Evolutionary conservation across 805 yeast species (phyloP).

Genomic region (Candida tibetensis): DNA sequence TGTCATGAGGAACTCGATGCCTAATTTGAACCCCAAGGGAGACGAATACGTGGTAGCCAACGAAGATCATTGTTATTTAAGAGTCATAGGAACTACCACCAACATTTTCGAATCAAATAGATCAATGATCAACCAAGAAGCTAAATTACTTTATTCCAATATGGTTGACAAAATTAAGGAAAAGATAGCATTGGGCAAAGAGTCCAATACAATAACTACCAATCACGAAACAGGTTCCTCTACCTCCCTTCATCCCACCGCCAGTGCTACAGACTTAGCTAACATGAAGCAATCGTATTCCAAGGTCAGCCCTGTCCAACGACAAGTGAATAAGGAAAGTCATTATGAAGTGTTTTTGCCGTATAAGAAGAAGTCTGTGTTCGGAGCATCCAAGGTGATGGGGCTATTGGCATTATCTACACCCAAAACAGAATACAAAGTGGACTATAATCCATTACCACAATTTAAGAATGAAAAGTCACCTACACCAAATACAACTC

Average conservation of each 20-base stretch:
- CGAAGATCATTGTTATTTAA: constrained; percentile 25
- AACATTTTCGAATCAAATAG: constrained; percentile 27
- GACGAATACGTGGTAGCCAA: constrained; percentile 32
- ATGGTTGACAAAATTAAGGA: constrained; percentile 28
- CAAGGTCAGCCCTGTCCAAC: constrained; percentile 11
- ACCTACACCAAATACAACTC: constrained; percentile 13
- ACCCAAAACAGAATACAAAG: constrained; percentile 28
- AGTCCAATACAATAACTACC: constrained; percentile 8
- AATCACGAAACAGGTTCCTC: neutral
- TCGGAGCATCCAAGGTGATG: constrained; percentile 29
- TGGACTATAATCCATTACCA: constrained; percentile 22
- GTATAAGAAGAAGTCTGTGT: constrained; percentile 24
- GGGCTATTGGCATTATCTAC: constrained; percentile 35
- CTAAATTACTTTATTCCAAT: constrained; percentile 29
- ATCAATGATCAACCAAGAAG: constrained; percentile 30
- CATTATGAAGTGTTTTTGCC: constrained; percentile 32
- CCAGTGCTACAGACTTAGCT: constrained; percentile 23
- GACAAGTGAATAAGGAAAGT: constrained; percentile 6
- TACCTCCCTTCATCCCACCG: constrained; percentile 13
- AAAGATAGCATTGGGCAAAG: constrained; percentile 24
- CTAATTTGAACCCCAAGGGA: constrained; percentile 13
- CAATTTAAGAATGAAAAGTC: constrained; percentile 11
- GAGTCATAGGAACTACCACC: constrained; percentile 24
- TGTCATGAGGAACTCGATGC: constrained; percentile 12
- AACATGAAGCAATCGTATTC: constrained; percentile 30